Conservation (phyloP, 2,329 filamentous ascomycete species). For the Cordyceps fumosorosea region DNA sequence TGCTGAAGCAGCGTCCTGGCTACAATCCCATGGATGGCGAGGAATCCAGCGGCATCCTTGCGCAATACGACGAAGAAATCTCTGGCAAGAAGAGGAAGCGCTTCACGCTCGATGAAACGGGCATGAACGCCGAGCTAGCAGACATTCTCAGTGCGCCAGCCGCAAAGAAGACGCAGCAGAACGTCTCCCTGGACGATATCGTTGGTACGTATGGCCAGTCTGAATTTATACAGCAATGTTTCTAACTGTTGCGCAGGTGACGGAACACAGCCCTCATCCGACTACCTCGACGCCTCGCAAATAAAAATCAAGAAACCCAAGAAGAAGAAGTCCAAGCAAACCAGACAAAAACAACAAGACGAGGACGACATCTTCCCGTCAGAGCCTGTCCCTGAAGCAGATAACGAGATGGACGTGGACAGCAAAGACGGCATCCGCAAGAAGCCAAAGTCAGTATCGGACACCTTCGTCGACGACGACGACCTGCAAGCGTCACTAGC, state of each 20-base stretch:
- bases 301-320: constrained; percentile 94
- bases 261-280: constrained; percentile 48
- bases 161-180: constrained; percentile 56
- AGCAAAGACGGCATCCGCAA: constrained; percentile 40
- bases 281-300: constrained; percentile 81
- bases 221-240: neutral
- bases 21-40: constrained; percentile 79
- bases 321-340: constrained; percentile 78
- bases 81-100: constrained; percentile 80
- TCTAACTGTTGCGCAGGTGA: constrained; percentile 18
- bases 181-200: constrained; percentile 76
- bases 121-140: constrained; percentile 58
- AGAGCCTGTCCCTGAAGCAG: constrained; percentile 31
- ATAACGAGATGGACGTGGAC: constrained; percentile 71
- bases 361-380: constrained; percentile 53
- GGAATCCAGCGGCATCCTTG: constrained; percentile 61
- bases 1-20: constrained; percentile 83
- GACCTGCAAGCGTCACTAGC: constrained; percentile 83
- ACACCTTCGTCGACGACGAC: constrained; percentile 80
- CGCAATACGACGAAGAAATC: constrained; percentile 95
- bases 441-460: constrained; percentile 60
- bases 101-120: constrained; percentile 79
- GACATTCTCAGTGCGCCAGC: constrained; percentile 47
- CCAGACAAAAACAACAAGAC: constrained; percentile 60
- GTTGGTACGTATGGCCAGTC: constrained; percentile 32